phyloP scores from a whole-genome alignment of 2,329 filamentous ascomycete genomes.

The Blastomyces gilchristii region DNA sequence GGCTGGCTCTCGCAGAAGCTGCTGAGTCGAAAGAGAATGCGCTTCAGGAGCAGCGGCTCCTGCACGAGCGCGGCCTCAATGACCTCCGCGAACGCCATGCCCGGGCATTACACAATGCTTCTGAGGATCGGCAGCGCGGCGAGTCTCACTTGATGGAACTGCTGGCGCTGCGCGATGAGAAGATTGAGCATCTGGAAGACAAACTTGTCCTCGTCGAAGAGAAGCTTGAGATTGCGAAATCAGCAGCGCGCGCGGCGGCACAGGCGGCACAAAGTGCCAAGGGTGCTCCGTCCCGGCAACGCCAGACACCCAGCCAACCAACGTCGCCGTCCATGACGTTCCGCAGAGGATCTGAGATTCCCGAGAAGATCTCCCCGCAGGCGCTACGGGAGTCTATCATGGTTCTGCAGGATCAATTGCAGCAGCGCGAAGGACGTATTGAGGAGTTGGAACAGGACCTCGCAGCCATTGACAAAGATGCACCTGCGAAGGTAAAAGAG shows the following conservation, averaged over 20 bases:
- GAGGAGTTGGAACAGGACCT: slow-evolving; percentile 72
- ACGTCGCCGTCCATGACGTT: slow-evolving; percentile 40
- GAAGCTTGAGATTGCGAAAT: slow-evolving; percentile 79
- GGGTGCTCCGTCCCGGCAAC: slow-evolving; percentile 25
- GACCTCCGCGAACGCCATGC: slow-evolving; percentile 67
- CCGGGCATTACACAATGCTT: slow-evolving; percentile 58
- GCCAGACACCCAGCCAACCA: slow-evolving; percentile 31
- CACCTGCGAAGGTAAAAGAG: slow-evolving; percentile 73
- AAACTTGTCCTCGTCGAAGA: slow-evolving; percentile 78
- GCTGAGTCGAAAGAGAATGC: slow-evolving; percentile 44
- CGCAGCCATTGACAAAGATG: slow-evolving; percentile 61
- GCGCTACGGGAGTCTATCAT: slow-evolving; percentile 92
- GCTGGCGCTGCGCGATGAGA: slow-evolving; percentile 70
- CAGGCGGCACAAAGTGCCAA: slow-evolving; percentile 52
- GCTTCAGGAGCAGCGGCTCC: slow-evolving; percentile 48
- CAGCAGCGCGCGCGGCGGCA: slow-evolving; percentile 73
- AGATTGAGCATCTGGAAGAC: slow-evolving; percentile 76
- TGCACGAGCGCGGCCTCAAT: slow-evolving; percentile 64
- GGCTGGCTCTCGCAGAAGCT: slow-evolving; percentile 47
- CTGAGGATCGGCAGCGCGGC: slow-evolving; percentile 70
- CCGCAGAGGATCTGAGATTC: slow-evolving; percentile 41
- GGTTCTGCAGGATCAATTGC: slow-evolving; percentile 91
- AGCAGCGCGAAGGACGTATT: slow-evolving; percentile 82
- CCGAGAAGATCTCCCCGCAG: slow-evolving; percentile 86
- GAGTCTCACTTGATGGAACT: slow-evolving; percentile 74